Evolutionary conservation across 1,284 basidiomycete genomes (phyloP).

Genomic region (Fomitopsis betulina): DNA sequence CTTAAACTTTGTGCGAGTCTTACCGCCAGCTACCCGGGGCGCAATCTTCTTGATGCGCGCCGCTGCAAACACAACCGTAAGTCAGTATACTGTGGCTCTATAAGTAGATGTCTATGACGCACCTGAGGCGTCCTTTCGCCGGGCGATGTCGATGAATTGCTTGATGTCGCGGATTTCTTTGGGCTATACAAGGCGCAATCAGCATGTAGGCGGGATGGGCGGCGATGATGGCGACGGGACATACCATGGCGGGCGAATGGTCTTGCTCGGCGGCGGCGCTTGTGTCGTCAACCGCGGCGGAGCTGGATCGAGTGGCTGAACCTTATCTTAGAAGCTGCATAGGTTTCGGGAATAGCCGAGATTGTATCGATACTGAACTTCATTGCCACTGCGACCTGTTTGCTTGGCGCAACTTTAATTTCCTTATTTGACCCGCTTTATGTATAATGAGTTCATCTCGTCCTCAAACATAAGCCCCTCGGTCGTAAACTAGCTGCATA

Average conservation of each 20-base stretch:
- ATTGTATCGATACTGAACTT: background rate
- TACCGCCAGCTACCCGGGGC: conserved; percentile 63
- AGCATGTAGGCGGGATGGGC: background rate
- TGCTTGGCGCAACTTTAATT: too few relatives aligned
- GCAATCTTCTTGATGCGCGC: conserved; percentile 95
- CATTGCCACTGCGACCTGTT: too few relatives aligned
- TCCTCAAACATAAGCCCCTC: too few relatives aligned
- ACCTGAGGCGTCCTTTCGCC: conserved; percentile 85
- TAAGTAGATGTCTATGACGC: conserved; percentile 24
- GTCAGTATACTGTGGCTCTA: background rate
- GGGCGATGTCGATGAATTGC: conserved; percentile 95
- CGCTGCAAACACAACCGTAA: conserved; percentile 50
- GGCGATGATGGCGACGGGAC: conserved; percentile 1
- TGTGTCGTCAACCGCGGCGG: background rate
- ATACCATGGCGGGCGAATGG: conserved; percentile 24
- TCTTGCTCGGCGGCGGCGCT: conserved; percentile 14
- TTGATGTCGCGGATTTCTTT: conserved; percentile 99
- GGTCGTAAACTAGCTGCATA: too few relatives aligned
- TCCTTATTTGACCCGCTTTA: too few relatives aligned
- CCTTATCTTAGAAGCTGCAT: background rate
- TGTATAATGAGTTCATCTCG: too few relatives aligned
- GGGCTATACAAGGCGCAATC: conserved; percentile 53
- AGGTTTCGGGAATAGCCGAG: conserved; percentile 4
- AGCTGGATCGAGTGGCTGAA: conserved; percentile 6
- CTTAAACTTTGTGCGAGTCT: conserved; percentile 97